A percentile compares a stretch with the other conserved stretches of the same genome.
Evolutionary conservation across 225 moss, liverwort and hornwort genomes (phyloP).

Genomic region (Straminergon stramineum): DNA sequence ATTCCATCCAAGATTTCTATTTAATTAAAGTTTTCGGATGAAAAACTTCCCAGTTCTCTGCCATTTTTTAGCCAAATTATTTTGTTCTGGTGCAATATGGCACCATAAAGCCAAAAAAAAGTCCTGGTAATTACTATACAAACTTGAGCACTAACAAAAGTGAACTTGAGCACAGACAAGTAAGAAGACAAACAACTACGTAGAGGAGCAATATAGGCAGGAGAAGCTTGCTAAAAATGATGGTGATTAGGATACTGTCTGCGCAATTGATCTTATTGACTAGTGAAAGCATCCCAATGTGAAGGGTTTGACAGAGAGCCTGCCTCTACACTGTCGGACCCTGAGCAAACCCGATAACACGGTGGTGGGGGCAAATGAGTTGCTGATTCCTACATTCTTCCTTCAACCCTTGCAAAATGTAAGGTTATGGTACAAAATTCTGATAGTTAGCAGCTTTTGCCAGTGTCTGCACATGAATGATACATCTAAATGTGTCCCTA

Average conservation of each 20-base stretch:
- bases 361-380: slow-evolving; percentile 13
- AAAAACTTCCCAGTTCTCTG: too few relatives aligned
- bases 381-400: slow-evolving; percentile 43
- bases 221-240: background rate
- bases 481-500: slow-evolving; percentile 37
- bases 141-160: too few relatives aligned
- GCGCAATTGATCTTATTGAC: slow-evolving; percentile 32
- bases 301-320: slow-evolving; percentile 5
- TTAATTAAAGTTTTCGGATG: too few relatives aligned
- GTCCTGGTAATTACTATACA: too few relatives aligned
- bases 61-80: too few relatives aligned
- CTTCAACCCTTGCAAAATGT: slow-evolving; percentile 44
- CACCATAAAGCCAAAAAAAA: too few relatives aligned
- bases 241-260: slow-evolving; percentile 15
- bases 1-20: too few relatives aligned
- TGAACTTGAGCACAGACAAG: background rate
- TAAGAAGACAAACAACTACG: background rate
- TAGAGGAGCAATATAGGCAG: background rate
- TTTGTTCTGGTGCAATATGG: too few relatives aligned
- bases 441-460: slow-evolving; percentile 39
- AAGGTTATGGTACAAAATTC: slow-evolving; percentile 61
- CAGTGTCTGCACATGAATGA: slow-evolving; percentile 62
- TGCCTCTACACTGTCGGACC: slow-evolving; percentile 4
- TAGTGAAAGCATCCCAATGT: slow-evolving; percentile 25
- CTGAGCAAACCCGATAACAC: slow-evolving; percentile 15